Base-by-base conservation (phyloP, 345 rosid species). In the Lepidium africanum region DNA sequence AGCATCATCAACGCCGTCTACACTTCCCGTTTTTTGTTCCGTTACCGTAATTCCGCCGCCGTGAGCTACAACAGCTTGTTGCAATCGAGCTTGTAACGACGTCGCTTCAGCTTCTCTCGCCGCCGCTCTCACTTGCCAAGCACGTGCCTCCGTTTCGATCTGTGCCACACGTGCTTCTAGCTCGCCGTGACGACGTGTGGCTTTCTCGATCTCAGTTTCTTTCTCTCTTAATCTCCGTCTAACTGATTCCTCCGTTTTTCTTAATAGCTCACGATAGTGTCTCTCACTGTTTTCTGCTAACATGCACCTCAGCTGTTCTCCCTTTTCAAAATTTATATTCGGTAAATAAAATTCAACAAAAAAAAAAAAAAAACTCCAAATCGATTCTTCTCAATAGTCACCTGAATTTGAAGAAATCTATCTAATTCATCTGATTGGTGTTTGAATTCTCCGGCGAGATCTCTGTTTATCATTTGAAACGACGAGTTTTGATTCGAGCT, bases 101-200 rank as follows among this genome's bases (percentile, higher is more conserved):
- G 91, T 89, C 27, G 92, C 98, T 36, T 87, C 78, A 4, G 88
- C 86, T 78, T 93, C 94, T 74, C 81, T 85, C 11, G 89, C 86
- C 63, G 87, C 60, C 13, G 96, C 98, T 81, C 83, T 84, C 8
- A 90, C 85, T 66, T 93, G 94, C 97, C 97, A 93, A 3, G 80
- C 88, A 76, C 88, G 91, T 23, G 92, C 80, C 76, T 93, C 98
- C 13, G 77, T 76, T 59, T 70, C 81, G 2, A 93, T 92, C 51
- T 90, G 97, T 11, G 91, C 73, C n/a, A 88, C 92, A 47, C 94
- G 94, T 53, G 95, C 87, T 67, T 88, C 89, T 17, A 93, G 55
- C 84, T 90, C 98, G 2, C 85, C 82, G 78, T 90, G 86, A 37
- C 83, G 83, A 48, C 91, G 85, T 30, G 80, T 69, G 76, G 94